phyloP scores from a whole-genome alignment of 495 filamentous ascomycete genomes.

The Glutinoglossum americanum region DNA sequence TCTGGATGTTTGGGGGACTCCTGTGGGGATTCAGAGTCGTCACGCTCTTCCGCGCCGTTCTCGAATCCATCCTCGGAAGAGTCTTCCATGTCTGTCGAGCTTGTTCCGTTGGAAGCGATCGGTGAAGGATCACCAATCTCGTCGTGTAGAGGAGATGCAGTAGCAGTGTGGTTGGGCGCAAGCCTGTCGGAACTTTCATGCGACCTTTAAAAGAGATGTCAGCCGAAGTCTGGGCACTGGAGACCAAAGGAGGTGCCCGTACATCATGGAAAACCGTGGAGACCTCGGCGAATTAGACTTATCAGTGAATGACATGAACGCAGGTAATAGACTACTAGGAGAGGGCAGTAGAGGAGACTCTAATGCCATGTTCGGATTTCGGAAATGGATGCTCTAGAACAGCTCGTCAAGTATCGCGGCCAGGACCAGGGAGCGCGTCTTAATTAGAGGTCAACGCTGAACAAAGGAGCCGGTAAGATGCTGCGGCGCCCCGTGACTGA shows the following conservation, averaged over 20 bases:
- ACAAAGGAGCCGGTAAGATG: neutral
- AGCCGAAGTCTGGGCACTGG: conserved; percentile 13
- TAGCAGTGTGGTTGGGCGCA: neutral
- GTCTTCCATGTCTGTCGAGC: conserved; percentile 51
- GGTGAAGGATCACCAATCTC: conserved; percentile 52
- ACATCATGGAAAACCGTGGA: conserved; percentile 30
- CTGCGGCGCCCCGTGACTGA: neutral
- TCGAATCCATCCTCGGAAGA: conserved; percentile 7
- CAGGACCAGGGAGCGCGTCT: neutral
- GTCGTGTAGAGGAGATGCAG: conserved; percentile 15
- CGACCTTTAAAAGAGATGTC: conserved; percentile 6
- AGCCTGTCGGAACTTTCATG: neutral
- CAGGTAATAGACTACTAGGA: conserved; percentile 30
- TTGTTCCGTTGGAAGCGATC: conserved; percentile 54
- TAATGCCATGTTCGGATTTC: conserved; percentile 26
- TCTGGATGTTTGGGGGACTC: conserved; percentile 5
- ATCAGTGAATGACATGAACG: conserved; percentile 37
- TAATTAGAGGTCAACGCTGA: neutral
- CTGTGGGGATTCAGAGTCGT: conserved; percentile 13
- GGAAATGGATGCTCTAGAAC: neutral
- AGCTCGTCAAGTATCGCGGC: neutral
- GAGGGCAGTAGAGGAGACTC: conserved; percentile 33
- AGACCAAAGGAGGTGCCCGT: conserved; percentile 6
- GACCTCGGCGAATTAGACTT: conserved; percentile 28
- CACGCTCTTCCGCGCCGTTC: neutral